Base-by-base conservation (phyloP, 306 rosid genomes). In the Lathyrus tuberosus region DNA sequence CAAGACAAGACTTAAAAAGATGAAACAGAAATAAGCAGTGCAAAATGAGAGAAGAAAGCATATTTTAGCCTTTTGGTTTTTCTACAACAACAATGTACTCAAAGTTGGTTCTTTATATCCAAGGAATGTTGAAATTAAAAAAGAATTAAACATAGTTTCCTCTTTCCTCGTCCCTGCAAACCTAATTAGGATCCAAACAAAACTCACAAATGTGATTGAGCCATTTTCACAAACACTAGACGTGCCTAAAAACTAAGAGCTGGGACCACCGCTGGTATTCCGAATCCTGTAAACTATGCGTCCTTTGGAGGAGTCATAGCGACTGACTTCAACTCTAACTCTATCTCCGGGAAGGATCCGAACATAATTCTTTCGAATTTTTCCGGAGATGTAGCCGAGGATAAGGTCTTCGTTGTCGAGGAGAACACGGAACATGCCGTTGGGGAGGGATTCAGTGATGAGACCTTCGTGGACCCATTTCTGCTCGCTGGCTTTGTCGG, bases 381-480 rank as follows among this genome's bases (percentile, higher is more conserved):
- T 83, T 3, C 87, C 87, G 48, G 87, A 83, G 71, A 83, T 69
- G 37, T 83, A 83, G 24, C 87, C 87, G n/a, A 83, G 62, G 65
- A 83, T 79, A 38, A 80, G 38, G 56, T 83, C 87, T 20, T 83
- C 62, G 71, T 83, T 83, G 54, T 83, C 87, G 18, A 83, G 84
- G 41, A 82, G 84, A 5, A 83, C 82, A 1, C 84, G 82, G 66
- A 83, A 83, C 87, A 83, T 83, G 53, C 87, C 87, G 66, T 80
- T 83, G 40, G 87, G 78, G 37, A 83, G 87, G 17, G 84, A 83
- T 72, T 83, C 87, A 0, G 77, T 83, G 80, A 83, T 80, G 12
- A 76, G 75, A 4, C 87, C 87, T 65, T 83, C 87, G 68, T 69
- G 82, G 13, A 76, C 70, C 87, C 82, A 80, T 17, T 80, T 83